These are phyloP conservation scores for Salix caprea DNA, from an alignment of 345 rosid species.

Conservation along the genomic window DNA sequence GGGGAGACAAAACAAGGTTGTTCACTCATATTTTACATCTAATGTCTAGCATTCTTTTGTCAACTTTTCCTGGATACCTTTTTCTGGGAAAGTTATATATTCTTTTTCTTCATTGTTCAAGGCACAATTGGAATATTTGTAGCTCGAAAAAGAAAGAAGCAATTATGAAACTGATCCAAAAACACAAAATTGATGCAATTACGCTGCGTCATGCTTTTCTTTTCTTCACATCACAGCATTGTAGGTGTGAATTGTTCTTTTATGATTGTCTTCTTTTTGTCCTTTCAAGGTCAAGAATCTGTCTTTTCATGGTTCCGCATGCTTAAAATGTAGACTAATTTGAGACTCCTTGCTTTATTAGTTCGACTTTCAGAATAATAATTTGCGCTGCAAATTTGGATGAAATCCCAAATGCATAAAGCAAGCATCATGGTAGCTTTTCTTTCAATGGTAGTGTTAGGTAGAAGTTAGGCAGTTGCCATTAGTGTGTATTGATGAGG, in stretches of 20 bases:
- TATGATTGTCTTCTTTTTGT: neutral
- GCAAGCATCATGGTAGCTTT: neutral
- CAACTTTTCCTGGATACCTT: neutral
- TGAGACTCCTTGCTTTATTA: neutral
- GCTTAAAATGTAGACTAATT: neutral
- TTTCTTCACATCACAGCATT: neutral
- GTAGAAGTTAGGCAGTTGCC: neutral
- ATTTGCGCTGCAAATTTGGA: neutral
- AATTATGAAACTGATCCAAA: slow-evolving; percentile 3
- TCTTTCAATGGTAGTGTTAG: neutral
- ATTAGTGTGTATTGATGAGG: neutral
- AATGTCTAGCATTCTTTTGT: slow-evolving; percentile 31
- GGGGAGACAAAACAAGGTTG: slow-evolving; percentile 92
- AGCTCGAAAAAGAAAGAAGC: slow-evolving; percentile 8
- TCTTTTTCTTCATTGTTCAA: slow-evolving; percentile 10
- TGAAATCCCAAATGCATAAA: neutral
- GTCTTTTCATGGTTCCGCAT: neutral
- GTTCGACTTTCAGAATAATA: neutral
- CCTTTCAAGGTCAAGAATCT: neutral
- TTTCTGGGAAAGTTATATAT: neutral
- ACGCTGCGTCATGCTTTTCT: neutral
- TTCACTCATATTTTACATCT: slow-evolving; percentile 62
- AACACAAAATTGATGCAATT: slow-evolving; percentile 5
- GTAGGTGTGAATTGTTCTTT: neutral
- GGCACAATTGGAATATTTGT: slow-evolving; percentile 21